These are phyloP conservation scores for Pseudocercospora eumusae DNA, from an alignment of 2,329 filamentous ascomycete species.

Conservation along the genomic window DNA sequence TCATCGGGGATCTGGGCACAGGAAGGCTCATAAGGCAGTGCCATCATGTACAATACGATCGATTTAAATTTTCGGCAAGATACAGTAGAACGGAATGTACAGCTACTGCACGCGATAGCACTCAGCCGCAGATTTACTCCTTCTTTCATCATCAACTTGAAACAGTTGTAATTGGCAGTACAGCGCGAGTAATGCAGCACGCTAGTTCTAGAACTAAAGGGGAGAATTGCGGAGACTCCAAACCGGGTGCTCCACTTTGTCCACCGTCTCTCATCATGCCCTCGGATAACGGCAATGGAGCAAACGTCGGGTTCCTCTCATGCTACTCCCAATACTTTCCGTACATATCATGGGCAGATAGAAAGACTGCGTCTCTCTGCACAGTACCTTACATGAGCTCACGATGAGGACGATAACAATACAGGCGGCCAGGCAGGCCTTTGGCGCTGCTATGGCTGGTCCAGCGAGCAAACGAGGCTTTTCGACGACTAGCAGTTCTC, in stretches of 20 bases:
- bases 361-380: neutral
- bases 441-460: constrained; percentile 26
- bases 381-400: constrained; percentile 5
- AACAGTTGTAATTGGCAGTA: neutral
- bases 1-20: constrained; percentile 35
- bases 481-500: constrained; percentile 45
- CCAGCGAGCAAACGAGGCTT: constrained; percentile 44
- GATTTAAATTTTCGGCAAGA: neutral
- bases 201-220: neutral
- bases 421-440: constrained; percentile 25
- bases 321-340: neutral
- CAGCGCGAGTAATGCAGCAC: constrained; percentile 4
- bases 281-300: constrained; percentile 9
- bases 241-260: neutral
- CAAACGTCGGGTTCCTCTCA: constrained; percentile 11
- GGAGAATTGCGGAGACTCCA: constrained; percentile 6
- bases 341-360: constrained; percentile 1
- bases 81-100: neutral
- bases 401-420: constrained; percentile 24
- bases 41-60: neutral
- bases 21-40: neutral
- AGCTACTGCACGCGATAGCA: neutral
- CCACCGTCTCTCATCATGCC: neutral
- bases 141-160: neutral
- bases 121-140: neutral